Percentiles rank a stretch among this genome's conserved stretches.
Evolutionary conservation across 2,329 filamentous ascomycete species (phyloP).

Genomic region (Alternaria sp.): DNA sequence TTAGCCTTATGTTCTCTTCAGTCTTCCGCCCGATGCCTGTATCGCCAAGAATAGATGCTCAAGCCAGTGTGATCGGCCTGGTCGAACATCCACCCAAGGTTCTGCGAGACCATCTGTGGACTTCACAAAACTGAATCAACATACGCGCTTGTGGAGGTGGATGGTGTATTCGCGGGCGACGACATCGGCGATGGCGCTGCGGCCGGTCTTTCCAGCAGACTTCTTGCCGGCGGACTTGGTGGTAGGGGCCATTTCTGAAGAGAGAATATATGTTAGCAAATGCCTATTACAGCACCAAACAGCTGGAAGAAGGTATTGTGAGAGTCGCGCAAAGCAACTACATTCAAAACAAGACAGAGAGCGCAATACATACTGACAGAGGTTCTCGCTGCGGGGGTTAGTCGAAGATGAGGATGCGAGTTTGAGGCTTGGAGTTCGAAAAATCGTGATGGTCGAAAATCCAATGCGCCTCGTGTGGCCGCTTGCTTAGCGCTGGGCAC

Average conservation of each 20-base stretch:
- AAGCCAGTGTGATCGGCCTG: slow-evolving; percentile 33
- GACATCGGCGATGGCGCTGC: slow-evolving; percentile 98
- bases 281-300: neutral
- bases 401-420: slow-evolving; percentile 35
- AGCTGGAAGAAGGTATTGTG: neutral
- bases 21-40: slow-evolving; percentile 71
- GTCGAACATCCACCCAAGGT: slow-evolving; percentile 24
- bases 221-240: slow-evolving; percentile 62
- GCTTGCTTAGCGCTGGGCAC: slow-evolving; percentile 29
- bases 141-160: slow-evolving; percentile 99
- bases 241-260: slow-evolving; percentile 52
- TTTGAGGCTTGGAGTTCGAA: slow-evolving; percentile 30
- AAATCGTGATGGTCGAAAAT: slow-evolving; percentile 23
- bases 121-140: slow-evolving; percentile 77
- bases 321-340: neutral
- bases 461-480: slow-evolving; percentile 25
- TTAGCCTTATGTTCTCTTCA: slow-evolving; percentile 58
- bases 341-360: neutral
- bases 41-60: slow-evolving; percentile 17
- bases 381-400: slow-evolving; percentile 36
- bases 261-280: slow-evolving; percentile 25
- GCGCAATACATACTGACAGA: slow-evolving; percentile 37
- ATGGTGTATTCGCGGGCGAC: slow-evolving; percentile 99
- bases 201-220: slow-evolving; percentile 70
- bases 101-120: slow-evolving; percentile 65